These are phyloP conservation scores for Rhodofomes roseus DNA, from an alignment of 1,284 basidiomycete genomes.

Conservation along the genomic window DNA sequence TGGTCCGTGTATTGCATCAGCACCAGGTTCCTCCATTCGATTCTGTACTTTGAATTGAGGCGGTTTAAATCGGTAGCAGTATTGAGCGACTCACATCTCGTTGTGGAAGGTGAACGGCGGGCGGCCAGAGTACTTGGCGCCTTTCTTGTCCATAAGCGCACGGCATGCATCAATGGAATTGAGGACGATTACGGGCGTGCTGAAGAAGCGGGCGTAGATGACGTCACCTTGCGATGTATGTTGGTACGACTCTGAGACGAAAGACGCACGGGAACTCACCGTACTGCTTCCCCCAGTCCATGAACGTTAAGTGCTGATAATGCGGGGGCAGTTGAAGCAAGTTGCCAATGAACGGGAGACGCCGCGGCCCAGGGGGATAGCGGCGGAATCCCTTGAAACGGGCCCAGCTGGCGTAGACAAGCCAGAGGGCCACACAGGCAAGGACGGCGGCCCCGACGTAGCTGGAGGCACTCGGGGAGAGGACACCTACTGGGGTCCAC, in stretches of 20 bases:
- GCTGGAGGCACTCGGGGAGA: neutral
- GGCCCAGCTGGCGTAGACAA: neutral
- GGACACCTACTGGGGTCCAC: neutral
- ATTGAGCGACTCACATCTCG: neutral
- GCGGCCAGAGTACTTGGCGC: constrained; percentile 16
- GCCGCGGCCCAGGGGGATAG: constrained; percentile 1
- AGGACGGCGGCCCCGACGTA: neutral
- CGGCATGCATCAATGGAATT: constrained; percentile 16
- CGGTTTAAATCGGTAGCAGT: neutral
- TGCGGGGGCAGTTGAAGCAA: constrained; percentile 3
- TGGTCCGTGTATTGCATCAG: constrained; percentile 25
- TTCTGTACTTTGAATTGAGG: constrained; percentile 9
- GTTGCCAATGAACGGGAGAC: constrained; percentile 4
- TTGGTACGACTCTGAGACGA: neutral
- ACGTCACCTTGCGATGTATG: constrained; percentile 14
- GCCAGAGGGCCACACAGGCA: neutral
- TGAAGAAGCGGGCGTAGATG: constrained; percentile 16
- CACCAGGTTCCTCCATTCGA: constrained; percentile 25
- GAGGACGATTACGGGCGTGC: constrained; percentile 16
- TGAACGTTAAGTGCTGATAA: constrained; percentile 3
- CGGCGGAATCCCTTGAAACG: neutral
- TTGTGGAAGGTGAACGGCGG: constrained; percentile 5
- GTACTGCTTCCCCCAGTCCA: constrained; percentile 19
- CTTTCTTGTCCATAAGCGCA: constrained; percentile 20
- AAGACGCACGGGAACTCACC: constrained; percentile 12